Base-by-base conservation (phyloP, 768 basidiomycete genomes). In the Xerocomus potaroensis region DNA sequence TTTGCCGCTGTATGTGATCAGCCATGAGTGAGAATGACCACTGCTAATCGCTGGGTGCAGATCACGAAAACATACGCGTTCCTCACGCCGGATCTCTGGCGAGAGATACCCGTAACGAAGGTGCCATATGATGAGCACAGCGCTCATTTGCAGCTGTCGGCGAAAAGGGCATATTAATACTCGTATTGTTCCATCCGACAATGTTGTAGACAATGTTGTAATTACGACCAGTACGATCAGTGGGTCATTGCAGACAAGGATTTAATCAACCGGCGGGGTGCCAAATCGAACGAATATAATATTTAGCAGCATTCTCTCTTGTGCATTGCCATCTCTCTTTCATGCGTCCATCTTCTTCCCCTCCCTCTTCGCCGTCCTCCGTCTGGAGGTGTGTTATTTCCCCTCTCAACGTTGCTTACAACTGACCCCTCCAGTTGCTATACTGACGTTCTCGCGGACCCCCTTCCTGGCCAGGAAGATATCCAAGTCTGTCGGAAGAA, bases 51-150 rank as follows among this genome's bases (percentile, higher is more conserved):
- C 38, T 14, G 33, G 2, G 18, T 21, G 8, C 56, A 87, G 94
- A 91, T 99, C 71, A 91, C 96, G 58, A 92, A 93, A 83, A 96
- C 94, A 49, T 99, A 99, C 69, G 71, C 91, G 37, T 96, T 97
- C 91, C 84, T 98, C 53, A 96, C 95, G 33, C 96, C 96, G 48
- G 94, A 97, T 69, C 79, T 98, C 61, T 98, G 95, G 95, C 83
- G 85, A 64, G 89, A 95, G 67, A 95, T 95, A 67, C 83, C 91
- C 32, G 73, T 88, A 23, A 88, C 87, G 51, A 89, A 87, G 71
- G 77, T 87, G 59, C 91, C 91, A 8, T 96, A 88, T 75, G 95
- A 98, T 69, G 93, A 95, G 74, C 86, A 91, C 81, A 89, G 89
- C 63, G 86, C 83, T 37, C 91, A 96, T 69, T 79, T 99, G 50